Base-by-base conservation (phyloP, 1,284 basidiomycete species). In the Moniliella sp. region DNA sequence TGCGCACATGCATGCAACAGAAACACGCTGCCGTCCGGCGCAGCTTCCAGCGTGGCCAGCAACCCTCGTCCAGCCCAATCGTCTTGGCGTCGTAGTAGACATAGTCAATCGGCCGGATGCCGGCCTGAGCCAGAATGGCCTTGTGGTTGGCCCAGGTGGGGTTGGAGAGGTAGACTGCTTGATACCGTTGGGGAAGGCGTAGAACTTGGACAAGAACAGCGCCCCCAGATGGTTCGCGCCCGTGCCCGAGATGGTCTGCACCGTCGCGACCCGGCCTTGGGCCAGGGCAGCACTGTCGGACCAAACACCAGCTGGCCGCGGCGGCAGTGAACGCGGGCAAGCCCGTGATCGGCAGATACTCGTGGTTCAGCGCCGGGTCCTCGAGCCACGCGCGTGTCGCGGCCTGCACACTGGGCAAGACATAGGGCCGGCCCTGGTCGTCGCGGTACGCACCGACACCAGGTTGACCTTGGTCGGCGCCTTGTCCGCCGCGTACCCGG, bases 101-200 rank as follows among this genome's bases (percentile, higher is more conserved):
- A 67, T 94, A 94, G 16, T 71, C 69, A 58, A 81, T 78, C 55
- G 94, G 82, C 65, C 91, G 80, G 25, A 97, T 68, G 10, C 86
- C 86, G 31, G 82, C 81, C 65, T 94, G 83, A 43, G 75, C 71
- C 52, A 66, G 65, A 46, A 65, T 63, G 25, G 68, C 67, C 29
- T 76, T 81, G 63, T 99, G 88, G 67, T 97, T 97, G 26, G 88
- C 88, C 91, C 91, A 99, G 5, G 86, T 81, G 11, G 91, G 91
- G 7, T 69, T 69, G 27, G 91, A 91, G 33, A 97, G 69, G 67
- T 93, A 97, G 62, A 99, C 81, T 32, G 70, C 69, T 47, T 74
- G n/a, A n/a, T 74, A 31, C 53, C 66, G 67, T 88, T 93, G 36
- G 75, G 63, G 48, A 78, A 69, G 15, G 83, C 81, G 64, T 84